These are phyloP conservation scores for Phytophthora crassamura DNA, from an alignment of 352 stramenopile species.

Conservation along the genomic window DNA sequence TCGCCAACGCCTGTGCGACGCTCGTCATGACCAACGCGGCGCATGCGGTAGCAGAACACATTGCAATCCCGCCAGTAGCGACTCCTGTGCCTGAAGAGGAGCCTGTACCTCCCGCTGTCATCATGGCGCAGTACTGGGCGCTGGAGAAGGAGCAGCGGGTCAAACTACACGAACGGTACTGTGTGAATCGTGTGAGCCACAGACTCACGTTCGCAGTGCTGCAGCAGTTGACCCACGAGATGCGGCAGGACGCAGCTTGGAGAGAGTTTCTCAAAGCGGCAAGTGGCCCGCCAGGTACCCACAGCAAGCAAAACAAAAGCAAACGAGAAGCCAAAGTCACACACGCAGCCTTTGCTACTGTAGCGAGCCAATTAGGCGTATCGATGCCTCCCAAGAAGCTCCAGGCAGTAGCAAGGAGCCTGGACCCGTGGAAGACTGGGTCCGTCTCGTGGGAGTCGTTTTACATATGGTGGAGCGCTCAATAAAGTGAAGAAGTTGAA, in stretches of 20 bases:
- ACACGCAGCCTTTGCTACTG: slow-evolving; percentile 54
- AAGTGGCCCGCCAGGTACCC: slow-evolving; percentile 2
- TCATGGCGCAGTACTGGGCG: slow-evolving; percentile 66
- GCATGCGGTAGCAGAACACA: slow-evolving; percentile 51
- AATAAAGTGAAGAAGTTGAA: slow-evolving; percentile 2
- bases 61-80: slow-evolving; percentile 52
- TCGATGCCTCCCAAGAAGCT: slow-evolving; percentile 52
- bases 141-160: slow-evolving; percentile 50
- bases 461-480: slow-evolving; percentile 69
- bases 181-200: slow-evolving; percentile 64
- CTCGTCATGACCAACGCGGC: slow-evolving; percentile 70
- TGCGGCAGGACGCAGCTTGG: slow-evolving; percentile 64
- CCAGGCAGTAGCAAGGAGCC: slow-evolving; percentile 43
- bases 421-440: slow-evolving; percentile 62
- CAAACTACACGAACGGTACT: slow-evolving; percentile 68
- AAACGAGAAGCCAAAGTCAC: slow-evolving; percentile 43
- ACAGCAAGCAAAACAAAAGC: slow-evolving; percentile 29
- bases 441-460: slow-evolving; percentile 68
- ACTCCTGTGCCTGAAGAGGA: slow-evolving; percentile 40
- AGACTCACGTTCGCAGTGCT: slow-evolving; percentile 69
- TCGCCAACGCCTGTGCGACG: slow-evolving; percentile 51
- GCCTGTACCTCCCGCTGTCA: slow-evolving; percentile 51
- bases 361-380: slow-evolving; percentile 52
- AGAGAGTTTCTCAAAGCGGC: slow-evolving; percentile 52
- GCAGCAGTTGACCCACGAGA: slow-evolving; percentile 70